A percentile compares a stretch with the other conserved stretches of the same genome.
Evolutionary conservation across 208 protist species (phyloP).

Genomic region (Leishmania arabica): DNA sequence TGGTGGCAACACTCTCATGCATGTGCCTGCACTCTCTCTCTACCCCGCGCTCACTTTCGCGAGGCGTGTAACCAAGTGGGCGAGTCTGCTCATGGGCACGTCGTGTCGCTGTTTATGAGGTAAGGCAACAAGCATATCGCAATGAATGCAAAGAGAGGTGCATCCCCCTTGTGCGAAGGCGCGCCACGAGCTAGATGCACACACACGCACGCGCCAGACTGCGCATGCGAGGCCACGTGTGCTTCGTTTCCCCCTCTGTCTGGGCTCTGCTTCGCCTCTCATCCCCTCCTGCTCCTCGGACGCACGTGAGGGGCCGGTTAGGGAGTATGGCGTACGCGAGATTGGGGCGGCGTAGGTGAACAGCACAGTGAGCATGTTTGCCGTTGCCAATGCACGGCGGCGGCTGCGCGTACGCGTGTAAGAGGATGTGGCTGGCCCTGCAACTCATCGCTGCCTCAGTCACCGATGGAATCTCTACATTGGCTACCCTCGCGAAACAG

Average conservation of each 20-base stretch:
- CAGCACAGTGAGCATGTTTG: not conserved
- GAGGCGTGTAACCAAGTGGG: not conserved
- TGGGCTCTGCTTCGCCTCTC: not conserved
- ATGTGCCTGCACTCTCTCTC: not conserved
- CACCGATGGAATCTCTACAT: not conserved
- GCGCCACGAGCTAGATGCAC: not conserved
- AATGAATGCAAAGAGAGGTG: not conserved
- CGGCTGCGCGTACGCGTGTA: not conserved
- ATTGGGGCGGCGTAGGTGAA: not conserved
- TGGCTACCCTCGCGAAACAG: not conserved
- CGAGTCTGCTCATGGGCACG: not conserved
- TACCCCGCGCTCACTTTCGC: not conserved
- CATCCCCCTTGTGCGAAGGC: not conserved
- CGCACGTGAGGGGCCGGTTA: not conserved
- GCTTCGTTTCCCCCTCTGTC: not conserved
- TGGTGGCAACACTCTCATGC: too few relatives aligned
- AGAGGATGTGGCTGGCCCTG: too few relatives aligned
- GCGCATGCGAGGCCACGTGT: not conserved
- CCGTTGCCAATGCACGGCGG: not conserved
- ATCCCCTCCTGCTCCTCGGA: not conserved
- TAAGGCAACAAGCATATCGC: not conserved
- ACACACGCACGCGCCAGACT: not conserved
- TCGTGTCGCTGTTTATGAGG: not conserved
- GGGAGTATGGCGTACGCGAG: not conserved
- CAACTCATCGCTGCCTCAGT: not conserved